phyloP scores from a whole-genome alignment of 164 flowering plant species.

The Aristolochia contorta region DNA sequence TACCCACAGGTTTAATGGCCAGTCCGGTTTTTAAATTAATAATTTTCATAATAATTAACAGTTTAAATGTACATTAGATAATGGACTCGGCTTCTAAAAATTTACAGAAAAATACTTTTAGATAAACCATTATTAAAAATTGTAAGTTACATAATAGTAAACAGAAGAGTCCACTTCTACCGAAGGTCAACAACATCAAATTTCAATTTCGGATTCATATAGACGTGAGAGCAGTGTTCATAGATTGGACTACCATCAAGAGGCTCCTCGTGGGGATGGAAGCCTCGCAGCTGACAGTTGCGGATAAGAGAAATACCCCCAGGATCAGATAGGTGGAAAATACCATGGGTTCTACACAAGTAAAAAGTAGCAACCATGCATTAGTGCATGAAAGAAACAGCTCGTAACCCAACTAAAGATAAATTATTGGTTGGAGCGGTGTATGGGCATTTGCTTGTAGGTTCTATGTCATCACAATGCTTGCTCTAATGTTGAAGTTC shows the following conservation, averaged over 20 bases:
- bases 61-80: no score
- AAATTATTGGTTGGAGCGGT: not conserved
- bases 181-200: slow-evolving; percentile 83
- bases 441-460: no score
- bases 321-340: slow-evolving; percentile 95
- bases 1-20: no score
- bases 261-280: slow-evolving; percentile 98
- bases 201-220: slow-evolving; percentile 56
- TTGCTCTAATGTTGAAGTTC: no score
- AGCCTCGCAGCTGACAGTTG: slow-evolving; percentile 80
- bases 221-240: slow-evolving; percentile 94
- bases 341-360: slow-evolving; percentile 82
- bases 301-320: slow-evolving; percentile 74
- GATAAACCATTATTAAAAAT: no score
- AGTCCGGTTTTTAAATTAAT: no score
- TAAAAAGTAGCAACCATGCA: not conserved
- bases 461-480: not conserved
- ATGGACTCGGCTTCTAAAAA: no score
- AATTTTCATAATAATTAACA: no score
- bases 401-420: no score
- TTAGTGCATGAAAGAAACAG: not conserved
- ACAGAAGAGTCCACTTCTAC: slow-evolving; percentile 9
- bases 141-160: no score
- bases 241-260: slow-evolving; percentile 75
- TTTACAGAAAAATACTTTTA: no score